Evolutionary conservation across 257 asterid species (phyloP), one percentile per base, ranked within the genome.

Genomic region (Anisodus acutangulus): DNA sequence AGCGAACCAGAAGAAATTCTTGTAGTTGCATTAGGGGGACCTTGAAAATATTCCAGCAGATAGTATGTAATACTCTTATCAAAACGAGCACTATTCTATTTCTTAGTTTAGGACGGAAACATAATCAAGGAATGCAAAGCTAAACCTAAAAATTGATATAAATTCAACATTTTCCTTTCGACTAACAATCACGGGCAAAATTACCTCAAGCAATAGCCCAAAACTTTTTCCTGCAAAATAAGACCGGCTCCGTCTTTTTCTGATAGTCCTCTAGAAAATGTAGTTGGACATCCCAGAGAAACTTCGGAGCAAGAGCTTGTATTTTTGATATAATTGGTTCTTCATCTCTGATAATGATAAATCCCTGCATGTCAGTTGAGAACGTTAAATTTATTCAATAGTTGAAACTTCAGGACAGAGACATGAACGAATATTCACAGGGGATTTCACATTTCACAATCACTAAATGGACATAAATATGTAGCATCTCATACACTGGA

Each of bases 141-240:
- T 12, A 15, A 17, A 8, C 63, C 63, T 5, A 57, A 57, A 16
- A 57, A 57, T 6, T 16, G 64, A 58, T 5, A 37, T 15, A 39
- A 3, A 39, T 68, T 68, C 53, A 13, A 51, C 43, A 47, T 19
- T 19, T 47, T 59, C 1, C 58, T 72, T 72, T 19, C 59, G 6
- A 47, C 81, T 22, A 76, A 2, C 47, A 76, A 51, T 53, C 47
- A 35, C 15, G 2, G 63, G 47, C 81, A 51, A 49, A 51, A 26
- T 22, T 35, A 55, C 62, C 39, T 91, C 86, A 93, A n/a, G 89
- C 88, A 83, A 95, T 90, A 4, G 98, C 90, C 99, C 99, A 95
- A 85, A 95, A 95, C 84, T 84, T 95, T 87, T 97, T 95, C 54
- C 93, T 85, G 90, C 99, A 97, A 83, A 97, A 86, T 35, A 97